Conservation (phyloP, 257 asterid genomes). For the Scutellaria minor region DNA sequence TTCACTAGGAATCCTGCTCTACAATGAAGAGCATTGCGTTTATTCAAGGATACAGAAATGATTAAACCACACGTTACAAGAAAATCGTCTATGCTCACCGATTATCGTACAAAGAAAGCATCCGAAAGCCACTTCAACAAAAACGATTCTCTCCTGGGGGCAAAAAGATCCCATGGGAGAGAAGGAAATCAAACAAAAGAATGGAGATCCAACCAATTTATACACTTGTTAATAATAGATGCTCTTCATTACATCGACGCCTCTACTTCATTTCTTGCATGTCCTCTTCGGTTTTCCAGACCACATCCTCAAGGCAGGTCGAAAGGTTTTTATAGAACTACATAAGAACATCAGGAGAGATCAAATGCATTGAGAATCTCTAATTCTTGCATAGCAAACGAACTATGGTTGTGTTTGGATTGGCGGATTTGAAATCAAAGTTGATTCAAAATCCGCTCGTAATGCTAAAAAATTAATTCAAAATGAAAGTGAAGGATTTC, state of each 20-base stretch:
- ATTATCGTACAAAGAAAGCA: conserved; percentile 24
- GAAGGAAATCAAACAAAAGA: conserved; percentile 44
- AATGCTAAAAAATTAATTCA: no score
- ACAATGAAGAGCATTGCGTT: neutral
- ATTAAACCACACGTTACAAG: conserved; percentile 31
- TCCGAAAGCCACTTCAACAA: conserved; percentile 8
- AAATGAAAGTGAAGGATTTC: no score
- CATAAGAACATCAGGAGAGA: conserved; percentile 25
- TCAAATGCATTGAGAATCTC: neutral
- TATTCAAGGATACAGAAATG: conserved; percentile 4
- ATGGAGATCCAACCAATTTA: conserved; percentile 21
- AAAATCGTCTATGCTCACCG: conserved; percentile 24
- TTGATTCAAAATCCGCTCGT: no score
- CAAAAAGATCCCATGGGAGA: conserved; percentile 46
- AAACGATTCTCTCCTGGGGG: conserved; percentile 43
- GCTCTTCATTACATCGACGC: neutral
- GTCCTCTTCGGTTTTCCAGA: conserved; percentile 93
- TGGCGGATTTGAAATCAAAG: no score
- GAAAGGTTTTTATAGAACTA: conserved; percentile 89
- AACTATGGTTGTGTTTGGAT: no score
- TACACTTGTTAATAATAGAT: neutral
- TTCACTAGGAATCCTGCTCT: neutral
- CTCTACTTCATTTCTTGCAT: conserved; percentile 57
- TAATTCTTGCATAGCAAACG: neutral
- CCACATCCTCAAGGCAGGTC: conserved; percentile 74